These are phyloP conservation scores for Sporothrix dimorphospora DNA, from an alignment of 2,329 filamentous ascomycete species.

Conservation along the genomic window DNA sequence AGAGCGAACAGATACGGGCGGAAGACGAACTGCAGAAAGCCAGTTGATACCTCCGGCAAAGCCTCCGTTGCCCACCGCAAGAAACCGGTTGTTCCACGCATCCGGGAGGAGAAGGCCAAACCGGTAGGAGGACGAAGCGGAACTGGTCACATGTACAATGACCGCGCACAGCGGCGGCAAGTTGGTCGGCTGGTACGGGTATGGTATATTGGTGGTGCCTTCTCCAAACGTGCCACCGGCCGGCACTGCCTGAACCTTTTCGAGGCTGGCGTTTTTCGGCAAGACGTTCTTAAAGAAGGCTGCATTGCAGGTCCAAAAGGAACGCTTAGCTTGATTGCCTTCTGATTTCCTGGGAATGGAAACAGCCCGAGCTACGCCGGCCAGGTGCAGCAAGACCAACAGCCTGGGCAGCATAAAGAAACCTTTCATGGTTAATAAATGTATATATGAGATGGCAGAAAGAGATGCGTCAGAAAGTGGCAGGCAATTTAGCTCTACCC, in stretches of 20 bases:
- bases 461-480: too few relatives aligned
- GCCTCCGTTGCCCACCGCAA: constrained; percentile 42
- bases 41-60: constrained; percentile 43
- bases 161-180: constrained; percentile 43
- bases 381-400: neutral
- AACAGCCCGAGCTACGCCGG: neutral
- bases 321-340: neutral
- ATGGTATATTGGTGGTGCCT: constrained; percentile 35
- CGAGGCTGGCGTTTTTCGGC: constrained; percentile 27
- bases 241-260: constrained; percentile 31
- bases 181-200: constrained; percentile 37
- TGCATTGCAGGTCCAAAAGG: constrained; percentile 16
- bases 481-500: too few relatives aligned
- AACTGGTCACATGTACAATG: constrained; percentile 39
- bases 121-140: constrained; percentile 38
- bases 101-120: constrained; percentile 42
- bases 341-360: neutral
- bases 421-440: too few relatives aligned
- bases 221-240: constrained; percentile 36
- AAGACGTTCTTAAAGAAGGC: neutral
- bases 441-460: too few relatives aligned
- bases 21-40: constrained; percentile 27
- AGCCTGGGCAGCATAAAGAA: too few relatives aligned
- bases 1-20: neutral
- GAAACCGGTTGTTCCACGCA: constrained; percentile 41